Conservation (phyloP, 495 filamentous ascomycete species). For the Parathielavia hyrcaniae region DNA sequence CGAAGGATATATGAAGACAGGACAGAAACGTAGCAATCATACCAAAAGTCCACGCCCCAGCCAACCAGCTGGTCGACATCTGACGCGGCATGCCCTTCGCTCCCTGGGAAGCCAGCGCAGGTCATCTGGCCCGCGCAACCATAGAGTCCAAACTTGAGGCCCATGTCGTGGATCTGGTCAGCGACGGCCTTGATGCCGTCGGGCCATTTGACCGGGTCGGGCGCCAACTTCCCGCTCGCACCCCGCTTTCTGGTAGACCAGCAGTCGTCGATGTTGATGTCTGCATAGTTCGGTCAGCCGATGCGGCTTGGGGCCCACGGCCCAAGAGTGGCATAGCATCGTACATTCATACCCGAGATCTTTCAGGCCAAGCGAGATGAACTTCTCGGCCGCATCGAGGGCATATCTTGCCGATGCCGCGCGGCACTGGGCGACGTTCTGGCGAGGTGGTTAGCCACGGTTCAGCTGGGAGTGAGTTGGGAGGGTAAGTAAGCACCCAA, state of each 20-base stretch:
- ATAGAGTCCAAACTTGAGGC: conserved; percentile 63
- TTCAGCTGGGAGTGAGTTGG: too few relatives aligned
- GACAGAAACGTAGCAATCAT: not conserved
- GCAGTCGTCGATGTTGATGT: conserved; percentile 60
- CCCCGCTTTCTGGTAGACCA: conserved; percentile 53
- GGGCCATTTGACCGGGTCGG: conserved; percentile 55
- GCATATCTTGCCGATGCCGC: conserved; percentile 22
- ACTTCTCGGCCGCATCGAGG: conserved; percentile 21
- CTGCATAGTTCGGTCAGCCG: not conserved
- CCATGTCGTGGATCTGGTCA: conserved; percentile 52
- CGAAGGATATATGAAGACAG: not conserved
- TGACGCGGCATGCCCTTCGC: conserved; percentile 53
- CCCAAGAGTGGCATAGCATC: not conserved
- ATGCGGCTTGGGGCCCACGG: not conserved
- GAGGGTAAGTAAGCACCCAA: conserved; percentile 11
- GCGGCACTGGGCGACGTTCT: conserved; percentile 26
- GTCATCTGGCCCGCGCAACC: conserved; percentile 55
- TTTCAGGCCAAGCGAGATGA: conserved; percentile 37
- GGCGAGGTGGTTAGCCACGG: not conserved
- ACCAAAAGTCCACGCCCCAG: conserved; percentile 61
- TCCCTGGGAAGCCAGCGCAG: conserved; percentile 58
- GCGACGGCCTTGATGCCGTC: conserved; percentile 55
- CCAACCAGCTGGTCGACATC: conserved; percentile 57
- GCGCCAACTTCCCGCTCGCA: conserved; percentile 46
- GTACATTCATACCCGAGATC: conserved; percentile 57